These are phyloP conservation scores for Sarocladium brachiariae DNA, from an alignment of 2,329 filamentous ascomycete genomes.

Conservation along the genomic window DNA sequence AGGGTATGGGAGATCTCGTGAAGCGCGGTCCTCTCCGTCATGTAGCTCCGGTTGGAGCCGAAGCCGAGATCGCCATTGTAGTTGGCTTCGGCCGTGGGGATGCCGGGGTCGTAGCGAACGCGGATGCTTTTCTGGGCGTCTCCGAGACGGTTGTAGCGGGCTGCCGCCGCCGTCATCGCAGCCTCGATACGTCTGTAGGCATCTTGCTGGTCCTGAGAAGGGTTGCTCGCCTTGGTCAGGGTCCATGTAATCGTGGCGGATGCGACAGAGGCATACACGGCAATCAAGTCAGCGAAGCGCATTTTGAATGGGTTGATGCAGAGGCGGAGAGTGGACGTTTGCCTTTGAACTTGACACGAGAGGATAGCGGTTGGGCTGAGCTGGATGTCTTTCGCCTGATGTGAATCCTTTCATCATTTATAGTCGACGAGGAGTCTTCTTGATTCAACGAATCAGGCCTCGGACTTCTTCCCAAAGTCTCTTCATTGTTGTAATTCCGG, in stretches of 20 bases:
- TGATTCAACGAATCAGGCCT: too few relatives aligned
- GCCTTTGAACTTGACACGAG: too few relatives aligned
- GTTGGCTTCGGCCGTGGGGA: slow-evolving; percentile 38
- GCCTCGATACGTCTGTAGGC: slow-evolving; percentile 36
- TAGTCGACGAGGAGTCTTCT: too few relatives aligned
- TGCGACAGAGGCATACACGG: slow-evolving; percentile 24
- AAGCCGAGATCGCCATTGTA: slow-evolving; percentile 41
- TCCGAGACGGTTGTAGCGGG: slow-evolving; percentile 30
- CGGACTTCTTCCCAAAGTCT: too few relatives aligned
- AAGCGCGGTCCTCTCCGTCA: slow-evolving; percentile 41
- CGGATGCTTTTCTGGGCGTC: slow-evolving; percentile 30
- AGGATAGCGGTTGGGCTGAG: too few relatives aligned
- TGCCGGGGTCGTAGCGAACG: slow-evolving; percentile 34
- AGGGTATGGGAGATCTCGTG: slow-evolving; percentile 43
- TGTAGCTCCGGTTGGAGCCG: slow-evolving; percentile 36
- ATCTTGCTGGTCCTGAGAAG: slow-evolving; percentile 33
- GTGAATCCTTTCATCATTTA: too few relatives aligned
- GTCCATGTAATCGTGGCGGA: slow-evolving; percentile 32
- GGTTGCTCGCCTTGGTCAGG: slow-evolving; percentile 30
- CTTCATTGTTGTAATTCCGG: too few relatives aligned
- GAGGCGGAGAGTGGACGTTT: too few relatives aligned
- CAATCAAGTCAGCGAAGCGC: slow-evolving; percentile 25
- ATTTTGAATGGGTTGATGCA: slow-evolving; percentile 22
- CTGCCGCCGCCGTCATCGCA: slow-evolving; percentile 33
- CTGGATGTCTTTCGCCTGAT: too few relatives aligned